A percentile compares a stretch with the other conserved stretches of the same genome.
phyloP scores from a whole-genome alignment of 2,329 filamentous ascomycete genomes.

The Neonectria ditissima region DNA sequence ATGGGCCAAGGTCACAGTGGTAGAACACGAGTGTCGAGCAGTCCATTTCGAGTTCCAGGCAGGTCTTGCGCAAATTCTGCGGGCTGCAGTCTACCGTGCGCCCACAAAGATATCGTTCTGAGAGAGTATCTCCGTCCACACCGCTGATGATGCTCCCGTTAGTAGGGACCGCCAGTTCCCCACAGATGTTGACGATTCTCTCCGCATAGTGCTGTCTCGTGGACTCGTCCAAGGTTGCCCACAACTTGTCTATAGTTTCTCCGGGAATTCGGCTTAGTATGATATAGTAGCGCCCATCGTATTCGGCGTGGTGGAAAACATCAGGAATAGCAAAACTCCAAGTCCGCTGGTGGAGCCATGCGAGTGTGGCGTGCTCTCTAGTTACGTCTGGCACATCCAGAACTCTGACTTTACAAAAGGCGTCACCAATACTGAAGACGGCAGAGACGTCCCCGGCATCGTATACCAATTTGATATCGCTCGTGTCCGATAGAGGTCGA shows the following conservation, averaged over 20 bases:
- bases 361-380: background rate
- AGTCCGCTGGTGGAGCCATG: background rate
- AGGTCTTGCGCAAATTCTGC: background rate
- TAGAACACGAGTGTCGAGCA: too few species aligned
- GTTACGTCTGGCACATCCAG: background rate
- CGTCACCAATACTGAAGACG: background rate
- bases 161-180: too few species aligned
- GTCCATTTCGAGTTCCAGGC: too few species aligned
- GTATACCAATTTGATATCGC: background rate
- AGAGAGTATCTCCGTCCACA: conserved; percentile 30
- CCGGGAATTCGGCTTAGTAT: background rate
- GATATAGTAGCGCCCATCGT: background rate
- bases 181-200: too few species aligned
- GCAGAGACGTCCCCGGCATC: background rate
- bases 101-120: conserved; percentile 25
- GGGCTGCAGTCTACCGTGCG: conserved; percentile 11
- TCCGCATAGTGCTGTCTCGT: too few species aligned
- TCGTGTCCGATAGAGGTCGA: background rate
- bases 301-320: background rate
- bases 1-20: too few species aligned
- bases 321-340: background rate
- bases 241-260: background rate
- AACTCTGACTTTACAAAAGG: background rate
- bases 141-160: conserved; percentile 23
- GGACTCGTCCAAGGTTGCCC: background rate